Conservation (phyloP, 495 filamentous ascomycete species). For the Talaromyces adpressus region DNA sequence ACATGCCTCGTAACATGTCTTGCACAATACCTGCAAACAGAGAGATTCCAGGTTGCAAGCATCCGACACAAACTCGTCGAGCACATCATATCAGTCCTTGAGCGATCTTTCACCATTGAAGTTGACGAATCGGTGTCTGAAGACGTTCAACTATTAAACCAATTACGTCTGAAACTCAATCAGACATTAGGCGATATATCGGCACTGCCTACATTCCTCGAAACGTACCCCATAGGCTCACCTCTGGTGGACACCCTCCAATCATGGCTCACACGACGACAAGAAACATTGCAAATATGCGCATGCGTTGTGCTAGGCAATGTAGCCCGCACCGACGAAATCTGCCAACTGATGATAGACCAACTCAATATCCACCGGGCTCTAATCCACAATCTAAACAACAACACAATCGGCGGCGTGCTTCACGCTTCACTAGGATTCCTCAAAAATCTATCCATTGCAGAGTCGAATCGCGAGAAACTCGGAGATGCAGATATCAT, state of each 20-base stretch:
- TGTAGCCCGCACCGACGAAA: conserved; percentile 61
- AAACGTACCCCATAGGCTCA: conserved; percentile 40
- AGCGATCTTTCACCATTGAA: conserved; percentile 22
- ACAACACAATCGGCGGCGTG: conserved; percentile 40
- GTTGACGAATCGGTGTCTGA: conserved; percentile 30
- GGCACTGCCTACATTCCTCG: conserved; percentile 46
- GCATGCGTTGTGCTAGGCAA: conserved; percentile 74
- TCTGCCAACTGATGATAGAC: conserved; percentile 51
- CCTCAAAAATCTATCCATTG: conserved; percentile 72
- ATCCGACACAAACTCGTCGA: conserved; percentile 28
- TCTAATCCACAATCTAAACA: conserved; percentile 46
- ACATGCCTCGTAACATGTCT: conserved; percentile 27
- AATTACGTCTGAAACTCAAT: conserved; percentile 48
- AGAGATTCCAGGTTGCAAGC: conserved; percentile 34
- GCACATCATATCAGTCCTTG: conserved; percentile 24
- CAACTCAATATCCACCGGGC: conserved; percentile 45
- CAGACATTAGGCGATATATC: conserved; percentile 58
- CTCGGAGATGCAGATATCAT: conserved; percentile 50
- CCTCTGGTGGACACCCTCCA: conserved; percentile 46
- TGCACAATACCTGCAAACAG: conserved; percentile 28
- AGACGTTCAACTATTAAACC: conserved; percentile 43
- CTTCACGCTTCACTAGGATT: conserved; percentile 66
- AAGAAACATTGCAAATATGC: conserved; percentile 60
- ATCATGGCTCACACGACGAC: conserved; percentile 40
- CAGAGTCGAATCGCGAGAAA: conserved; percentile 50